Evolutionary conservation across 495 filamentous ascomycete genomes (phyloP), one percentile per base, ranked within the genome.

Genomic region (Opeltia flavorubescens): DNA sequence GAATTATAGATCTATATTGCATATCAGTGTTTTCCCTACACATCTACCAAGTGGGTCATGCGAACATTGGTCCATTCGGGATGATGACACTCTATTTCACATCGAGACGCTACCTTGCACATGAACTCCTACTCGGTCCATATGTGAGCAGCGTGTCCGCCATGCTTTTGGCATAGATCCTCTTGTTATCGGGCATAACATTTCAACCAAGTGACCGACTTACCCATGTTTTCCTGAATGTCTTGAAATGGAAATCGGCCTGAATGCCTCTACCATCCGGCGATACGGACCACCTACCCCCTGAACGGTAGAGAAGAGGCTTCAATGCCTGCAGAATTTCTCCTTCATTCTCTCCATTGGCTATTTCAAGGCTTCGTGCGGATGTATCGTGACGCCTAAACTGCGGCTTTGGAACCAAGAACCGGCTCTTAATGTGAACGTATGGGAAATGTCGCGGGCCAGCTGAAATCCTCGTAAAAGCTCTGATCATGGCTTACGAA

Each of bases 11-110:
- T 67, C 76, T 80, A 45, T 24, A 41, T n/a, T 8, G 29, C 26
- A 9, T 1, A 15, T 13, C 13, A 18, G 21, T 26, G 8, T 20
- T 6, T 26, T 44, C 28, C 23, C 34, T n/a, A n/a, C n/a, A n/a
- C n/a, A n/a, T n/a, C n/a, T n/a, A n/a, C n/a, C n/a, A n/a, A n/a
- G n/a, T n/a, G n/a, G n/a, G n/a, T n/a, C n/a, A n/a, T 46, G 25
- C 64, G 52, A 62, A 78, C 75, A 56, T 81, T 81, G 9, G 72
- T 73, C 75, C 77, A 80, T 49, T 80, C 76, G 1, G 77, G 76
- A 52, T 81, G 77, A 52, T 81, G 76, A 46, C 69, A 75, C 49
- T 70, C 61, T 15, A 65, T 43, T 55, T 74, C 71, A 61, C 74
- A 77, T 50, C 74, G 63, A 43, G 70, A 56, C 28, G 76, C 68